phyloP scores from a whole-genome alignment of 257 asterid genomes.

The Penstemon eatonii region DNA sequence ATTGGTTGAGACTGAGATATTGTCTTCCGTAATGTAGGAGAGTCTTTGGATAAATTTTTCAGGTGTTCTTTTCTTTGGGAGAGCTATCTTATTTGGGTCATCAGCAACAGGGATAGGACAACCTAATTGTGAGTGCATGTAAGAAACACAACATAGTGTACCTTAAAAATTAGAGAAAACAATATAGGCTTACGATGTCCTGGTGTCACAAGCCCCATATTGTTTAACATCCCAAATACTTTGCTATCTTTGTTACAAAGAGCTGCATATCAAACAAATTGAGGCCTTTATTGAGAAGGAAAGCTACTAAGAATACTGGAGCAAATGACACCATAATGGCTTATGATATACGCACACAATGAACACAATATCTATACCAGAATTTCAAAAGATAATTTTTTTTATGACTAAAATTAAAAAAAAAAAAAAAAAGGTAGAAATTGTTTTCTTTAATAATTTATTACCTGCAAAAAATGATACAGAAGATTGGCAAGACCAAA shows the following conservation, averaged over 20 bases:
- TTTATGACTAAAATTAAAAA: background rate
- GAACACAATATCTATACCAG: too few relatives aligned
- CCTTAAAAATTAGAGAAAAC: background rate
- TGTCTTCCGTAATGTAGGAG: constrained; percentile 68
- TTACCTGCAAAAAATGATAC: constrained; percentile 53
- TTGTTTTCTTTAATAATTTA: background rate
- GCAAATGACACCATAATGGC: constrained; percentile 20
- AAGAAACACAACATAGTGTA: background rate
- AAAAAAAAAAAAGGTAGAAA: background rate
- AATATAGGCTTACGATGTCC: constrained; percentile 75
- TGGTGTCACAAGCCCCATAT: constrained; percentile 79
- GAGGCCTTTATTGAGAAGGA: constrained; percentile 8
- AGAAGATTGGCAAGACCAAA: constrained; percentile 68
- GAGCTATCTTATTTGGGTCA: constrained; percentile 58
- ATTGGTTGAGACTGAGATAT: constrained; percentile 32
- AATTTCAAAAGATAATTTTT: too few relatives aligned
- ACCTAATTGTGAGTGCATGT: constrained; percentile 42
- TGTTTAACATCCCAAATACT: constrained; percentile 66
- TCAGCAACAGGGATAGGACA: constrained; percentile 73
- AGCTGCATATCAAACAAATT: constrained; percentile 51
- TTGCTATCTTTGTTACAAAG: constrained; percentile 90
- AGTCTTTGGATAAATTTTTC: constrained; percentile 55
- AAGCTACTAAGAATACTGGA: constrained; percentile 1
- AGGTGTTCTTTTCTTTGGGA: constrained; percentile 60
- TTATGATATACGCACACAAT: background rate